A percentile compares a stretch with the other conserved stretches of the same genome.
Evolutionary conservation across 2,329 filamentous ascomycete species (phyloP).

Genomic region (Aureobasidium lini): DNA sequence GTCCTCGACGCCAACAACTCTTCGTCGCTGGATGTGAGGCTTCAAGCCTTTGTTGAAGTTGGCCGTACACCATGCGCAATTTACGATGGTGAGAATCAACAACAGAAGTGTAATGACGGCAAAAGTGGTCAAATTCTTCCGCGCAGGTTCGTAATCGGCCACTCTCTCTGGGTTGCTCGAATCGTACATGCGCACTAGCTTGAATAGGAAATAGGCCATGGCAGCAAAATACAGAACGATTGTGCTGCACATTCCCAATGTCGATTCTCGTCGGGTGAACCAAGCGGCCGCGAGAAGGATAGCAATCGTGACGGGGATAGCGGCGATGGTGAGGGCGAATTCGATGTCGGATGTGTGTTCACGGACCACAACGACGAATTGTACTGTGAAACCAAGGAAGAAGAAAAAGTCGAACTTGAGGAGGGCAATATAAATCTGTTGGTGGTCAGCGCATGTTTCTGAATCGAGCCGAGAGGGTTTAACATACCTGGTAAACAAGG

Average conservation of each 20-base stretch:
- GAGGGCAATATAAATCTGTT: constrained; percentile 89
- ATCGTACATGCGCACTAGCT: constrained; percentile 90
- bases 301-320: constrained; percentile 82
- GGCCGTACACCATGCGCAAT: constrained; percentile 76
- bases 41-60: constrained; percentile 91
- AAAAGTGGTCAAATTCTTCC: constrained; percentile 83
- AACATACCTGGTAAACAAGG: constrained; percentile 84
- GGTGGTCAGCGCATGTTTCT: constrained; percentile 17
- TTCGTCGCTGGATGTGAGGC: constrained; percentile 65
- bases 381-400: constrained; percentile 96
- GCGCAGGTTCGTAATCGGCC: constrained; percentile 65
- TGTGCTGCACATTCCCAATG: constrained; percentile 65
- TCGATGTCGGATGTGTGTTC: constrained; percentile 60
- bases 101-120: constrained; percentile 86
- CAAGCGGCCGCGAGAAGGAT: constrained; percentile 80
- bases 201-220: constrained; percentile 95
- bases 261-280: constrained; percentile 78
- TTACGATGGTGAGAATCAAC: constrained; percentile 79
- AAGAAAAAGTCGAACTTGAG: constrained; percentile 99
- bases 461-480: not conserved
- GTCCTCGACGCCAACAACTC: constrained; percentile 42
- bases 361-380: constrained; percentile 94
- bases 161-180: constrained; percentile 34
- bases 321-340: constrained; percentile 78
- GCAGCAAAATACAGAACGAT: constrained; percentile 82